A percentile compares a stretch with the other conserved stretches of the same genome.
phyloP scores from a whole-genome alignment of 192 early-diverging fungal species.

The Coemansia furcata region DNA sequence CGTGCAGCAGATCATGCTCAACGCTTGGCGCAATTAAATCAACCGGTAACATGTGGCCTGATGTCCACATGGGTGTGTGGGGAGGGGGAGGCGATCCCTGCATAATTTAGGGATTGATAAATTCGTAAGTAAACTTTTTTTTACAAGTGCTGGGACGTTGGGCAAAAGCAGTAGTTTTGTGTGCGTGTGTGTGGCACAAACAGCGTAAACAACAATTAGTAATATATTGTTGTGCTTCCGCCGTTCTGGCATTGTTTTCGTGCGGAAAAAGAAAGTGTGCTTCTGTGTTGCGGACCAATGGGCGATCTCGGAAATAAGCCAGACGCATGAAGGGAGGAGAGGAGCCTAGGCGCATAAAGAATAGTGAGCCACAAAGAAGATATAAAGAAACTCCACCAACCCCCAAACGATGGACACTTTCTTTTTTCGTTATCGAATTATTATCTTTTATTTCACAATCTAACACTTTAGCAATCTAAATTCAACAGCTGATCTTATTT shows the following conservation, averaged over 20 bases:
- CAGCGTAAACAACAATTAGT: neutral
- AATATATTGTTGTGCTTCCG: neutral
- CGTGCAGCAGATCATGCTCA: too few relatives aligned
- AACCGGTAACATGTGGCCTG: neutral
- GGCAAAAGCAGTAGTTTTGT: neutral
- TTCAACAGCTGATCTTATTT: neutral
- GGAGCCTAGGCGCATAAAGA: too few relatives aligned
- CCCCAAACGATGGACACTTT: neutral
- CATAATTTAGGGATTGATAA: neutral
- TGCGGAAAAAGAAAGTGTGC: neutral
- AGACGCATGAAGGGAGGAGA: neutral
- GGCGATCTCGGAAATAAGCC: too few relatives aligned
- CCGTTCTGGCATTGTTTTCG: too few relatives aligned
- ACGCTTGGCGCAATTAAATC: constrained; percentile 59
- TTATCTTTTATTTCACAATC: neutral
- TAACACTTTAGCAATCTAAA: too few relatives aligned
- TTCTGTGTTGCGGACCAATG: too few relatives aligned
- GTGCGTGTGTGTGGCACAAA: neutral
- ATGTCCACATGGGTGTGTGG: neutral
- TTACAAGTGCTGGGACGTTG: neutral
- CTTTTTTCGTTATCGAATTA: neutral
- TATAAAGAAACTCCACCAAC: neutral
- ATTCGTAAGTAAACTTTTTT: too few relatives aligned
- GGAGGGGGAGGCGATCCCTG: neutral
- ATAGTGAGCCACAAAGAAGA: too few relatives aligned